Percentiles rank a stretch among this genome's conserved stretches.
These are phyloP conservation scores for Acacia melanoxylon DNA, from an alignment of 306 rosid species.

Conservation along the genomic window DNA sequence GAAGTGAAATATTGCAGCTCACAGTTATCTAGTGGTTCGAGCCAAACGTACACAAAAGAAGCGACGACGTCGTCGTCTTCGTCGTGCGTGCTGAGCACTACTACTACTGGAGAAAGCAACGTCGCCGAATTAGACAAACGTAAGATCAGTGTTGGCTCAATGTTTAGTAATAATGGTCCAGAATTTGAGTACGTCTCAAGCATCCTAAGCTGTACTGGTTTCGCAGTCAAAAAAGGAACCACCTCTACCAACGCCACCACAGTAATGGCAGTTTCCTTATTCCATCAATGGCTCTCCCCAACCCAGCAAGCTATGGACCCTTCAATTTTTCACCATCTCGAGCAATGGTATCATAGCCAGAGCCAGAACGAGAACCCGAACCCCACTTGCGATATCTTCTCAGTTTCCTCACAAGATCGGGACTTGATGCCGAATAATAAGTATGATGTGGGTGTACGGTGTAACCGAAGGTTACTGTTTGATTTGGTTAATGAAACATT, in stretches of 20 bases:
- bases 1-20: conserved; percentile 44
- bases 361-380: neutral
- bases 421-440: neutral
- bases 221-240: conserved; percentile 30
- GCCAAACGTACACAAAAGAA: conserved; percentile 64
- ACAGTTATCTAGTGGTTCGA: conserved; percentile 60
- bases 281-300: conserved; percentile 56
- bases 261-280: neutral
- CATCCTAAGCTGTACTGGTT: conserved; percentile 55
- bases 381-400: neutral
- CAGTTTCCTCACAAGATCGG: neutral
- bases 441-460: conserved; percentile 37
- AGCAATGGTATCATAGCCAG: neutral
- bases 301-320: conserved; percentile 69
- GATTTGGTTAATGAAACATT: conserved; percentile 66
- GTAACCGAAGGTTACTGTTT: conserved; percentile 56
- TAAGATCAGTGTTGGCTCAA: conserved; percentile 30
- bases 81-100: conserved; percentile 36
- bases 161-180: conserved; percentile 30
- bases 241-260: neutral
- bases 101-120: conserved; percentile 29
- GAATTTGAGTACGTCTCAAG: conserved; percentile 52
- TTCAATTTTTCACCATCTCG: conserved; percentile 44
- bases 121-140: conserved; percentile 30
- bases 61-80: conserved; percentile 36